These are phyloP conservation scores for Pterulicium gracile DNA, from an alignment of 1,284 basidiomycete species.

Conservation along the genomic window DNA sequence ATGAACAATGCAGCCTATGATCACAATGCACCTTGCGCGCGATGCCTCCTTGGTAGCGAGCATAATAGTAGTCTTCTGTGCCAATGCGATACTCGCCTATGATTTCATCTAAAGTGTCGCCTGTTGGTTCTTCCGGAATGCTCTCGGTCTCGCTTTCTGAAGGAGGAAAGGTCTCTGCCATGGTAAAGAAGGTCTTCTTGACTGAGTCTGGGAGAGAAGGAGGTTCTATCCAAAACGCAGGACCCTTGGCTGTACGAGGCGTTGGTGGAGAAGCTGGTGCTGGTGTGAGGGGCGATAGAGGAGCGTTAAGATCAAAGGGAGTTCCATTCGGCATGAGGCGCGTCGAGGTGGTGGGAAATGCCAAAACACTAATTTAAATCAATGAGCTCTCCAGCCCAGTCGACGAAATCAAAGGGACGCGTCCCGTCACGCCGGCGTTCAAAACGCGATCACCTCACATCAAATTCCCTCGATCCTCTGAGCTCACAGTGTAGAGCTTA, in stretches of 20 bases:
- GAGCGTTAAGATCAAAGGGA: too few relatives aligned
- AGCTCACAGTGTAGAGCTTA: too few relatives aligned
- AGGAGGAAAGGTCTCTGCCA: constrained; percentile 21
- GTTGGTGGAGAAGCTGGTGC: neutral
- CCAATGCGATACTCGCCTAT: constrained; percentile 42
- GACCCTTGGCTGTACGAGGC: neutral
- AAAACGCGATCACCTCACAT: too few relatives aligned
- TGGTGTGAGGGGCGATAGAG: neutral
- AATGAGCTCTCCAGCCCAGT: too few relatives aligned
- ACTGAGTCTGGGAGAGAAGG: constrained; percentile 23
- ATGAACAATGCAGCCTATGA: too few relatives aligned
- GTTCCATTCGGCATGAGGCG: too few relatives aligned
- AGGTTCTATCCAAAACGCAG: constrained; percentile 15
- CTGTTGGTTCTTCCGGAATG: constrained; percentile 39
- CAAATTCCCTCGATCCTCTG: too few relatives aligned
- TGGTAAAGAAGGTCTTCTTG: constrained; percentile 30
- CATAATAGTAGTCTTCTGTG: constrained; percentile 36
- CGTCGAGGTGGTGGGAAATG: too few relatives aligned
- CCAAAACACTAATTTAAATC: too few relatives aligned
- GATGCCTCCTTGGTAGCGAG: constrained; percentile 42
- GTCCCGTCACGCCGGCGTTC: too few relatives aligned
- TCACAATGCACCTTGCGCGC: constrained; percentile 44
- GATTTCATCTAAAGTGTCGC: constrained; percentile 33
- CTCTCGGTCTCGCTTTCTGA: constrained; percentile 20
- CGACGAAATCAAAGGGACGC: too few relatives aligned